These are phyloP conservation scores for Dryas integrifolia DNA, from an alignment of 331 rosid genomes.

Conservation along the genomic window DNA sequence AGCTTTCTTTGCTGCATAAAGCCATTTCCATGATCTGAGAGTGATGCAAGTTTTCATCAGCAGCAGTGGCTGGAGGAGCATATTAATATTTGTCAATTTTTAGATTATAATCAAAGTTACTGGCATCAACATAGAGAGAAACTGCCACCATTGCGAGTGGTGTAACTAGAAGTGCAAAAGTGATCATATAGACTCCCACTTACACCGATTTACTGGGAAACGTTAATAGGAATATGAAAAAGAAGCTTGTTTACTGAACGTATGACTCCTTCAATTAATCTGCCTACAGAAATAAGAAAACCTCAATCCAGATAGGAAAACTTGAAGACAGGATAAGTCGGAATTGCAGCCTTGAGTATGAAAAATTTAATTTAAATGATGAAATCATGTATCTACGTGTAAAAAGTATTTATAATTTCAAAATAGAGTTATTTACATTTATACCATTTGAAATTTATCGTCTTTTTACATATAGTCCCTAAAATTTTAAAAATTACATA, in stretches of 20 bases:
- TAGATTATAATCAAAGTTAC: constrained; percentile 25
- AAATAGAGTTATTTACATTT: too few relatives aligned
- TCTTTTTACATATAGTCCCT: too few relatives aligned
- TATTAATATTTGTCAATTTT: constrained; percentile 27
- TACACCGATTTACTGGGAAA: constrained; percentile 87
- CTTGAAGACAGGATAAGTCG: too few relatives aligned
- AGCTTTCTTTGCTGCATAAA: constrained; percentile 67
- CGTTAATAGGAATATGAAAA: constrained; percentile 76
- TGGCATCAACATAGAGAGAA: constrained; percentile 55
- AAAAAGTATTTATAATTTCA: too few relatives aligned
- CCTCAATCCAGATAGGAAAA: constrained; percentile 3
- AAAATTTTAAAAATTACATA: too few relatives aligned
- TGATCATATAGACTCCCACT: constrained; percentile 91
- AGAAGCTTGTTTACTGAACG: constrained; percentile 93
- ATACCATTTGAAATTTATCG: too few relatives aligned
- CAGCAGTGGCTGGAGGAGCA: constrained; percentile 30
- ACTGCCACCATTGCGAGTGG: constrained; percentile 89
- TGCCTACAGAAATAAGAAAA: constrained; percentile 38
- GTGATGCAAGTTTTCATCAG: constrained; percentile 37
- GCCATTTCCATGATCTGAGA: constrained; percentile 74
- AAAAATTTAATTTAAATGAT: too few relatives aligned
- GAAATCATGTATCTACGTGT: too few relatives aligned
- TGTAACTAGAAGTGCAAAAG: constrained; percentile 79
- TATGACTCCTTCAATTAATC: constrained; percentile 87
- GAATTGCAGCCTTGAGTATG: too few relatives aligned